Base-by-base conservation (phyloP, 1,284 basidiomycete genomes). In the Dichomitus squalens region DNA sequence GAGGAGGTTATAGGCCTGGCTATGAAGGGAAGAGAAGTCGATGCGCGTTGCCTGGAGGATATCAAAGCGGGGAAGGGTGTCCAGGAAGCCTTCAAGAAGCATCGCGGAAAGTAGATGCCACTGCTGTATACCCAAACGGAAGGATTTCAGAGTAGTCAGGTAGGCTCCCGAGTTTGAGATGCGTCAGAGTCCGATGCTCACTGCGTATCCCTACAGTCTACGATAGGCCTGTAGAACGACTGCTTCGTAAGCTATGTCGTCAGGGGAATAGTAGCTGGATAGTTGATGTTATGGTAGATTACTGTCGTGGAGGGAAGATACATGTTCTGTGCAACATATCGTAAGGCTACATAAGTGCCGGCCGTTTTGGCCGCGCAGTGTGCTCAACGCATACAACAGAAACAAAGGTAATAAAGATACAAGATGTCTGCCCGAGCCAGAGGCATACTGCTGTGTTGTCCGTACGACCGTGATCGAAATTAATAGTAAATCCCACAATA, bases 21-120 rank as follows among this genome's bases (percentile, higher is more conserved):
- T 16, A 65, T 68, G 18, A 82, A 83, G 64, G 88, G 85, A 8
- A 78, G 82, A 59, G 81, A 82, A 51, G 77, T 91, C 7, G 95
- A 98, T 72, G 86, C 77, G 21, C 79, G 76, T 61, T 94, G 93
- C 60, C 81, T 92, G 81, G 75, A 76, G 50, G 95, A 96, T 67
- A 88, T 98, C 62, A 77, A 78, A 60, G 81, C 79, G 7, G 94
- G 95, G 1, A 82, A 84, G 63, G 86, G 89, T 9, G 81, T 96
- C 2, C 82, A 87, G 65, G 86, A 84, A 51, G 87, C 91, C 23
- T 95, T 97, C 76, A 87, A 84, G 70, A 76, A 83, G 66, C 86
- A 92, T 67, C 78, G 94, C 69, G 88, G 89, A 27, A 71, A 70
- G 60, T 68, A 60, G 29, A 11, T 5, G 49, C 36, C 29, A n/a